Evolutionary conservation across 2,329 filamentous ascomycete species (phyloP), one percentile per base, ranked within the genome.

Genomic region (Aspergillus ustus): DNA sequence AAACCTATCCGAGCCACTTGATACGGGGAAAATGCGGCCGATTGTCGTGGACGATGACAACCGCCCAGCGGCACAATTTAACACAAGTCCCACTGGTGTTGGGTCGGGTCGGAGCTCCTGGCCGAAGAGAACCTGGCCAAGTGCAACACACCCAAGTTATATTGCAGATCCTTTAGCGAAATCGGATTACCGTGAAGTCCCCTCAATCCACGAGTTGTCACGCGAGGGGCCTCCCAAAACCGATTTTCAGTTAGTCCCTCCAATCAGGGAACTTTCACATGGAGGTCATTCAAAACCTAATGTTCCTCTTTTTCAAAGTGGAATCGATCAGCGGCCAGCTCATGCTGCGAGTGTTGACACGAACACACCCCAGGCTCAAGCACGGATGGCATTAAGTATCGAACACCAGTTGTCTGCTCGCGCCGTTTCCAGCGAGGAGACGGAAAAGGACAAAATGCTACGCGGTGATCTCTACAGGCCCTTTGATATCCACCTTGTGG

Each of bases 401-500:
- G 77, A 79, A 48, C 75, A 77, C 51, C 77, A 79, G 59, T 53
- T 79, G 15, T 75, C 76, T 13, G 70, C 75, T 43, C 75, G 76
- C 57, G 69, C 67, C 67, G 78, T 67, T 70, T 72, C 69, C 79
- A 83, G 63, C 34, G 78, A 80, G 37, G 79, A 81, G 45, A 90
- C 88, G 1, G 92, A 97, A 73, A 95, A 95, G 77, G 91, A 96
- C 63, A 92, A 95, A 74, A 98, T 98, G 94, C 81, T 96, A 17
- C 83, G 84, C 34, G 91, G 91, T 13, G 85, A 91, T 45, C 84
- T 87, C n/a, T 98, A 92, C 77, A 89, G 88, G 63, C 91, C 91
- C 7, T 93, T 90, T 65, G 88, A 92, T 72, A 85, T 88, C 63
- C 89, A 92, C 70, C 84, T 99, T 5, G 85, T 91, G 15, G 84